Evolutionary conservation across 2,329 filamentous ascomycete species (phyloP).

Genomic region (Xylariomycetidae sp.): DNA sequence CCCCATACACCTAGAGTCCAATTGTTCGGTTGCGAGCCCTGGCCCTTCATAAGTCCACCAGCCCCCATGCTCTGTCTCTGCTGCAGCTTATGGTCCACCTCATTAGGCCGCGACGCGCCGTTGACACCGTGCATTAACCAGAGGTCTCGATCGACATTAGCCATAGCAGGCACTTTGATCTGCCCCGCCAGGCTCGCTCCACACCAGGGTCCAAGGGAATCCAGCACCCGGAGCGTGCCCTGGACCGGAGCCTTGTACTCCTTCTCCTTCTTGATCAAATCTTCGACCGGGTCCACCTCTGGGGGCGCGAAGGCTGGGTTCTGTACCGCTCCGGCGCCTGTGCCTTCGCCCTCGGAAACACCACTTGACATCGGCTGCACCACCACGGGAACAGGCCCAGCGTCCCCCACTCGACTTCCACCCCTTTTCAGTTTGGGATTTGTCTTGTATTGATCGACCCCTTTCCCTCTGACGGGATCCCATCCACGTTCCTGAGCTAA

Average conservation of each 20-base stretch:
- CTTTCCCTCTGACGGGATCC: constrained; percentile 70
- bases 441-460: constrained; percentile 48
- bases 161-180: constrained; percentile 63
- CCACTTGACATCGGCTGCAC: constrained; percentile 11
- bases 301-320: constrained; percentile 41
- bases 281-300: constrained; percentile 54
- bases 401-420: constrained; percentile 18
- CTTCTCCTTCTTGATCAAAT: constrained; percentile 45
- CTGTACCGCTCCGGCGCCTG: constrained; percentile 25
- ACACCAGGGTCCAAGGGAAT: constrained; percentile 69
- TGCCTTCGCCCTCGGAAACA: constrained; percentile 26
- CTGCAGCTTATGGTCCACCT: constrained; percentile 51
- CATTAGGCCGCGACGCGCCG: constrained; percentile 56
- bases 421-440: constrained; percentile 39
- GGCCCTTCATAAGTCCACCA: constrained; percentile 42
- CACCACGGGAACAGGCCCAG: constrained; percentile 15
- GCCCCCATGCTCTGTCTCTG: constrained; percentile 63
- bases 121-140: constrained; percentile 64
- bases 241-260: constrained; percentile 39
- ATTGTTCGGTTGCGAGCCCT: constrained; percentile 35
- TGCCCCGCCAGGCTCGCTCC: constrained; percentile 68
- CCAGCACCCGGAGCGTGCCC: constrained; percentile 60
- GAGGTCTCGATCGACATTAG: constrained; percentile 65
- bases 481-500: constrained; percentile 69
- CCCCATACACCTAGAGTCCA: constrained; percentile 65